A percentile compares a stretch with the other conserved stretches of the same genome.
Evolutionary conservation across 352 stramenopile genomes (phyloP).

Genomic region (Phytophthora fragariae): DNA sequence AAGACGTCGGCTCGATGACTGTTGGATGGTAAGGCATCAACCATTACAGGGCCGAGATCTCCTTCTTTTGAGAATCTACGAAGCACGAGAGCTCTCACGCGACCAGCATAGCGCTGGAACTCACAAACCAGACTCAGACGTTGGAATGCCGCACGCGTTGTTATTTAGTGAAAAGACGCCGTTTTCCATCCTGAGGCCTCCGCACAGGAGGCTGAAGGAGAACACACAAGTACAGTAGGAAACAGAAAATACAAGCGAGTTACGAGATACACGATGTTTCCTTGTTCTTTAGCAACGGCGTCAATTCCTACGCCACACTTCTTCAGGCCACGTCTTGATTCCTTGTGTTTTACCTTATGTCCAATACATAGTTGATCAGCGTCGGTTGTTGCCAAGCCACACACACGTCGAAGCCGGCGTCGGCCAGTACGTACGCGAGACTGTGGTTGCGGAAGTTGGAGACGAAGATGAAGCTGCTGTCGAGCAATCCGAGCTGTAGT

Average conservation of each 20-base stretch:
- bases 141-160: slow-evolving; percentile 32
- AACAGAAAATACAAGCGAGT: slow-evolving; percentile 37
- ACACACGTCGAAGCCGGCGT: slow-evolving; percentile 67
- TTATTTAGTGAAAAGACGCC: slow-evolving; percentile 47
- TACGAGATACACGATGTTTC: slow-evolving; percentile 9
- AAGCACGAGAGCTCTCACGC: slow-evolving; percentile 14
- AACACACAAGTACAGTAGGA: slow-evolving; percentile 44
- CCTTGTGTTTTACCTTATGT: slow-evolving; percentile 56
- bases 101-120: slow-evolving; percentile 36
- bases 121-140: slow-evolving; percentile 10
- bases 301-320: slow-evolving; percentile 47
- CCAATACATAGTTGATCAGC: slow-evolving; percentile 59
- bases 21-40: slow-evolving; percentile 67
- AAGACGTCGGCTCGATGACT: slow-evolving; percentile 81
- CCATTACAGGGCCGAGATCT: slow-evolving; percentile 1
- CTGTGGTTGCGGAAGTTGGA: slow-evolving; percentile 61
- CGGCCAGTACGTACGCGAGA: slow-evolving; percentile 56
- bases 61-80: slow-evolving; percentile 14
- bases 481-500: slow-evolving; percentile 58
- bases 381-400: slow-evolving; percentile 70
- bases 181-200: slow-evolving; percentile 32
- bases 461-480: slow-evolving; percentile 61
- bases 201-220: slow-evolving; percentile 17
- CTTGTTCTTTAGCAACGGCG: neutral
- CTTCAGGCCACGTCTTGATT: slow-evolving; percentile 62